Conservation (phyloP, 768 basidiomycete species). For the Pholiota microspora region DNA sequence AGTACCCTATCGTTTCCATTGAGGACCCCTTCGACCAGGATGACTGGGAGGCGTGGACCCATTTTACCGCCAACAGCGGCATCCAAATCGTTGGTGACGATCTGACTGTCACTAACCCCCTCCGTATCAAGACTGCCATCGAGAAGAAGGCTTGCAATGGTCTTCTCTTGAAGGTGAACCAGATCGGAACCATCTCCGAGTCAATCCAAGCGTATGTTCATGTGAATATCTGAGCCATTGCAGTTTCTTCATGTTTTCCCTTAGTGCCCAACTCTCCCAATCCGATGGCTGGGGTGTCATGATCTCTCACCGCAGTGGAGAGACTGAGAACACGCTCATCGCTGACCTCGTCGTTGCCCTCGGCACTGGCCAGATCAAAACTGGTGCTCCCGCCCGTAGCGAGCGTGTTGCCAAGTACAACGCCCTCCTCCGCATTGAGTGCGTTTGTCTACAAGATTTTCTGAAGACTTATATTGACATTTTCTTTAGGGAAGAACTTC, state of each 20-base stretch:
- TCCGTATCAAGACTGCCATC: constrained; percentile 97
- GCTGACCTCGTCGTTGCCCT: constrained; percentile 95
- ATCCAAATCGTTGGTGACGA: constrained; percentile 97
- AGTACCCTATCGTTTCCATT: constrained; percentile 94
- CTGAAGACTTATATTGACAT: constrained; percentile 4
- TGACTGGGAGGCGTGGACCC: constrained; percentile 97
- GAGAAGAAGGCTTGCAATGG: constrained; percentile 99
- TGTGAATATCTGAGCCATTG: constrained; percentile 29
- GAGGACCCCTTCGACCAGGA: constrained; percentile 99
- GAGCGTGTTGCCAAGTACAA: constrained; percentile 99
- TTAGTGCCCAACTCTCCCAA: constrained; percentile 90
- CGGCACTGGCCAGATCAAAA: constrained; percentile 95
- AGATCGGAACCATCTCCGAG: constrained; percentile 98
- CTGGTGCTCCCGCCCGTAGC: constrained; percentile 92
- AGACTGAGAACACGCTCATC: constrained; percentile 97
- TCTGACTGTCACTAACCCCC: constrained; percentile 95
- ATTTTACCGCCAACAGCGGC: constrained; percentile 76
- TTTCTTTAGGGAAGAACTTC: constrained; percentile 46
- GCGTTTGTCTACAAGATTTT: constrained; percentile 29
- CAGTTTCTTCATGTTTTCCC: not conserved
- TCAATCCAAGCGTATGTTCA: constrained; percentile 92
- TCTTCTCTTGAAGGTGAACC: constrained; percentile 98
- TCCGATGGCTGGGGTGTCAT: constrained; percentile 99
- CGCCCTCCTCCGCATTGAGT: constrained; percentile 87
- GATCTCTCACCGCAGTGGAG: constrained; percentile 98